Percentiles rank a stretch among this genome's conserved stretches.
Conservation (phyloP, 495 filamentous ascomycete species). For the Pseudomonodictys pantanalensis region DNA sequence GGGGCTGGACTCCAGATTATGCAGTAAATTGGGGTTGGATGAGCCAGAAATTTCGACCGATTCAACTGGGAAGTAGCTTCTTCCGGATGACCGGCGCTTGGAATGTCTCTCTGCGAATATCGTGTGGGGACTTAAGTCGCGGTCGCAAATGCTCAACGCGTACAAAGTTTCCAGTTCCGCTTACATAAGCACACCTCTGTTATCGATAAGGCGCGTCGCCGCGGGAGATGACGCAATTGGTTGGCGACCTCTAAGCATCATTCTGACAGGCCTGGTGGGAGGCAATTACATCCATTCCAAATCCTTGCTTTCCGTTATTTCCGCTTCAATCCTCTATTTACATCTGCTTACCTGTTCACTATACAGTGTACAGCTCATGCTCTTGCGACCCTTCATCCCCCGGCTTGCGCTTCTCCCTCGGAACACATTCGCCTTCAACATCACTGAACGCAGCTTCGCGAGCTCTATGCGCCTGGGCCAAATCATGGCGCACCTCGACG, state of each 20-base stretch:
- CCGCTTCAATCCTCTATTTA: background rate
- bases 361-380: constrained; percentile 44
- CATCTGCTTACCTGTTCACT: background rate
- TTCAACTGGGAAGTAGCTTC: background rate
- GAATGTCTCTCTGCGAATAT: background rate
- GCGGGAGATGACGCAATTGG: constrained; percentile 23
- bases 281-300: background rate
- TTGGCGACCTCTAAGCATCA: background rate
- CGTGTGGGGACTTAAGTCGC: background rate
- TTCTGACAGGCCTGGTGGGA: constrained; percentile 5
- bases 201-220: constrained; percentile 20
- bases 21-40: no score
- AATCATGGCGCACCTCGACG: constrained; percentile 55
- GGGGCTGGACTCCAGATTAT: no score
- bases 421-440: constrained; percentile 1
- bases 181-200: constrained; percentile 8
- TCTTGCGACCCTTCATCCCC: constrained; percentile 39
- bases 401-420: background rate
- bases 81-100: background rate
- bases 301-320: background rate
- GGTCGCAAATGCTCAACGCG: background rate
- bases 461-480: constrained; percentile 41
- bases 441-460: constrained; percentile 23
- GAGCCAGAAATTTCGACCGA: background rate
- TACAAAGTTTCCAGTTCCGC: background rate